These are phyloP conservation scores for Fusarium abutilonis DNA, from an alignment of 2,329 filamentous ascomycete species.

Conservation along the genomic window DNA sequence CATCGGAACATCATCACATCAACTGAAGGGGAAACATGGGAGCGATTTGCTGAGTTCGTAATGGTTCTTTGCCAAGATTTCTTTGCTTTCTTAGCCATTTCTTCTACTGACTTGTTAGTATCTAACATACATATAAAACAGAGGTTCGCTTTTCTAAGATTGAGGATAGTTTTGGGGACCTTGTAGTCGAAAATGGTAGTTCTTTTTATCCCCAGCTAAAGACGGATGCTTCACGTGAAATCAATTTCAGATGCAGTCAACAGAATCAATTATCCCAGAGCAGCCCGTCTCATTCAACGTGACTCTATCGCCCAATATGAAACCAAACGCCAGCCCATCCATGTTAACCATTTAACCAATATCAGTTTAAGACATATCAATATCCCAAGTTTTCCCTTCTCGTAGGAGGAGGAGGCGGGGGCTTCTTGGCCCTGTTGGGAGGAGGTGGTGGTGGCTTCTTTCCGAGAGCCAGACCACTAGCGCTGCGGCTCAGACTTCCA, in stretches of 20 bases:
- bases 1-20: neutral
- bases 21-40: neutral
- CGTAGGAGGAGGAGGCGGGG: constrained; percentile 50
- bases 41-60: too few relatives aligned
- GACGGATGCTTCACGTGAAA: too few relatives aligned
- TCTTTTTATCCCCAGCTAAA: too few relatives aligned
- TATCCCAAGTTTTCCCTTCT: constrained; percentile 47
- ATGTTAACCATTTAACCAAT: constrained; percentile 8
- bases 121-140: too few relatives aligned
- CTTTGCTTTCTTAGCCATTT: too few relatives aligned
- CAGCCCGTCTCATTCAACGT: constrained; percentile 31
- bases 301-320: constrained; percentile 31
- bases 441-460: constrained; percentile 67
- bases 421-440: constrained; percentile 57
- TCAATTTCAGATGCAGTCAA: neutral
- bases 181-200: too few relatives aligned
- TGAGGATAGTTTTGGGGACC: too few relatives aligned
- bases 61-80: too few relatives aligned
- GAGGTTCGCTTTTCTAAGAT: too few relatives aligned
- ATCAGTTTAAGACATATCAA: constrained; percentile 14
- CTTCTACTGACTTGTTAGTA: too few relatives aligned
- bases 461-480: constrained; percentile 47
- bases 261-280: constrained; percentile 34
- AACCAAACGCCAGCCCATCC: constrained; percentile 32
- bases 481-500: constrained; percentile 61